Evolutionary conservation across 345 rosid species (phyloP).

Genomic region (Barbarea vulgaris): DNA sequence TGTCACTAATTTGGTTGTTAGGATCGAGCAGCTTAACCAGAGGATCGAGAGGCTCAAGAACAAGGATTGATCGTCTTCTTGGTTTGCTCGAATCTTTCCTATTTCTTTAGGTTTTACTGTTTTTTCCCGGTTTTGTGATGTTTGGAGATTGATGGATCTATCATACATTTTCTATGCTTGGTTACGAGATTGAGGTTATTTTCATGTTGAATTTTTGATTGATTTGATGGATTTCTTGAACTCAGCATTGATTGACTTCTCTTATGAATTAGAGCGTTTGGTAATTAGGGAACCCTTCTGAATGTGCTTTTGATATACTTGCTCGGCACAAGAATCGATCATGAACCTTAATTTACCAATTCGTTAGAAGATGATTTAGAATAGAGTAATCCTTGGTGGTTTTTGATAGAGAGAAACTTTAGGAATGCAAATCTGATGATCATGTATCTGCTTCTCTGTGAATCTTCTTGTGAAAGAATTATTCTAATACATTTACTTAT

Average conservation of each 20-base stretch:
- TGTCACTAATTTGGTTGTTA: slow-evolving; percentile 66
- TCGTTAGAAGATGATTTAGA: background rate
- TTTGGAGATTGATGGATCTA: slow-evolving; percentile 9
- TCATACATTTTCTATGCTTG: slow-evolving; percentile 3
- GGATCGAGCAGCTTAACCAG: slow-evolving; percentile 72
- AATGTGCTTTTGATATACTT: slow-evolving; percentile 8
- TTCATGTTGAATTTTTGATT: background rate
- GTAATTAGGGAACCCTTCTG: background rate
- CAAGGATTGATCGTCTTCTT: slow-evolving; percentile 37
- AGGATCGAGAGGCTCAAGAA: slow-evolving; percentile 73
- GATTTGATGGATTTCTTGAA: background rate
- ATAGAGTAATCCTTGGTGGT: background rate
- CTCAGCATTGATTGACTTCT: background rate
- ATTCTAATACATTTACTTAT: background rate
- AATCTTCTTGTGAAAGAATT: background rate
- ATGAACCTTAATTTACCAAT: background rate
- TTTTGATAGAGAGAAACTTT: background rate
- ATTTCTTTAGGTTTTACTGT: background rate
- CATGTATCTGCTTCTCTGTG: background rate
- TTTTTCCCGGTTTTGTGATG: background rate
- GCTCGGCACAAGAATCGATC: background rate
- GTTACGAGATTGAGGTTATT: slow-evolving; percentile 1
- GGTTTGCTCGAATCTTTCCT: background rate
- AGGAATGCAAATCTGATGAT: background rate
- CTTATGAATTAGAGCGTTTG: background rate